A percentile compares a stretch with the other conserved stretches of the same genome.
Conservation (phyloP, 106 monocot species). For the Acorus gramineus region DNA sequence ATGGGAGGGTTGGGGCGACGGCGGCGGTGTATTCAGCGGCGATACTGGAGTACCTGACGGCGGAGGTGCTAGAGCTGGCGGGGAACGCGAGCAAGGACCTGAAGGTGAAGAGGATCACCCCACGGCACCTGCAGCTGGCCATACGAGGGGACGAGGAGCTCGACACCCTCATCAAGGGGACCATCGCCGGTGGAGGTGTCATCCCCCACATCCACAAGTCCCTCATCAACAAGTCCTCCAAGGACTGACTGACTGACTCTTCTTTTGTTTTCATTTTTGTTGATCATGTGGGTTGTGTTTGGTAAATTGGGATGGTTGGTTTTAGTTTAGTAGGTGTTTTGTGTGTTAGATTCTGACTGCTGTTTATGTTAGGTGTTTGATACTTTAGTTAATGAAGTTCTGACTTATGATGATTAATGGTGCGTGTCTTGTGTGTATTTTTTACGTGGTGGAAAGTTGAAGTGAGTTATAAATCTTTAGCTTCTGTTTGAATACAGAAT, state of each 20-base stretch:
- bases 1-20: constrained; percentile 43
- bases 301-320: not conserved
- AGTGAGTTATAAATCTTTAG: no score
- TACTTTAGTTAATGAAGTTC: no score
- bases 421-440: no score
- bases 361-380: no score
- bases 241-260: constrained; percentile 19
- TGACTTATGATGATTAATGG: no score
- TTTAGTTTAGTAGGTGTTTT: not conserved
- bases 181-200: constrained; percentile 48
- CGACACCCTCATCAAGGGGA: constrained; percentile 51
- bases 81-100: constrained; percentile 53
- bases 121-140: constrained; percentile 50
- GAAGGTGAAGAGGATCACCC: constrained; percentile 51
- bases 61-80: constrained; percentile 45
- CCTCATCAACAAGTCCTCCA: constrained; percentile 49
- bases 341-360: no score
- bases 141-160: constrained; percentile 53
- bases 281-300: not conserved
- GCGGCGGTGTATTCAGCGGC: constrained; percentile 42
- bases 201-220: constrained; percentile 61
- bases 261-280: not conserved
- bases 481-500: no score
- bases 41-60: constrained; percentile 49
- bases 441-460: no score